Evolutionary conservation across 768 basidiomycete species (phyloP), one percentile per base, ranked within the genome.

Genomic region (Boletus barrowsii): DNA sequence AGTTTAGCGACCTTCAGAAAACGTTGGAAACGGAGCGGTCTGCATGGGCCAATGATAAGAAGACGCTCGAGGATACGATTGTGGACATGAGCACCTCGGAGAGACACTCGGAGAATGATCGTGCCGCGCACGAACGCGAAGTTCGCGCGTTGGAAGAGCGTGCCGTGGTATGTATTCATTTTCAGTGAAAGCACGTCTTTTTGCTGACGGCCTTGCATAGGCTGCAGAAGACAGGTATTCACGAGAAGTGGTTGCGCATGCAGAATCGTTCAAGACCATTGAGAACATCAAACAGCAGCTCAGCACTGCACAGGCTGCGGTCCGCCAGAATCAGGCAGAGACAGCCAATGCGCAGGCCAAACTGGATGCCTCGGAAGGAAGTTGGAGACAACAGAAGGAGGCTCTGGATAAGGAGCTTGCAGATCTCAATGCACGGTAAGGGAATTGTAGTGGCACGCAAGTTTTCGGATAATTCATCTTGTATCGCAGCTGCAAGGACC

Each of bases 151-250:
- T 86, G 59, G 86, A 88, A 59, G 83, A 84, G 55, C 80, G 89
- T 24, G 84, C 83, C 14, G 82, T 84, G 75, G 89, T 86, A 61
- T 22, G 73, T 20, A 26, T 39, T 40, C 55, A 9, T 43, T 24
- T 26, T 18, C 13, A 9, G 24, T 22, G 39, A 42, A 26, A 17
- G 15, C 17, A n/a, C 15, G 1, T 14, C 10, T 45, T 20, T 26
- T 20, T 30, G 35, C 46, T 51, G 3, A 65, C 4, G 3, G 26
- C 37, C 11, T 9, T 30, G 33, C 49, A 10, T 57, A 85, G 81
- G 79, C 84, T 59, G 90, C 90, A 6, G 90, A 94, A 65, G 87
- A 89, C 48, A 82, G 86, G 51, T 93, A 93, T 61, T 80, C 85
- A 5, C 79, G 84, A 47, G 92, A 92, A 65, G 81, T 94, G n/a